Evolutionary conservation across 495 filamentous ascomycete species (phyloP), one percentile per base, ranked within the genome.

Genomic region (Talaromyces adpressus): DNA sequence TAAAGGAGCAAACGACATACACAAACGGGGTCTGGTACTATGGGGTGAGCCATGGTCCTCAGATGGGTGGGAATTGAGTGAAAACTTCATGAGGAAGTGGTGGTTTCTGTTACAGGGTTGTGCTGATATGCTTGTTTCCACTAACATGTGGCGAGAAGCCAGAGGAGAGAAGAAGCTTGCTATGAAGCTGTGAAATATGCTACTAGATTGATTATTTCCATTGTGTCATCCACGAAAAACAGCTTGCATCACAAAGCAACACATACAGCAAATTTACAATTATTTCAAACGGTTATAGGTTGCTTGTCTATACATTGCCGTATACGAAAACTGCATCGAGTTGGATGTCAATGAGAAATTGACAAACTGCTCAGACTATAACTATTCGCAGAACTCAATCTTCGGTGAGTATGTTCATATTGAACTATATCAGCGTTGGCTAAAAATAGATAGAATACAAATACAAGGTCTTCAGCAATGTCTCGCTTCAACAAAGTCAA

Each of bases 21-120:
- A 51, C 18, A 41, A 36, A 11, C 47, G 29, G 47, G 73, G 68
- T 25, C 11, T 81, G 4, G 62, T 79, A 53, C 71, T 78, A 25
- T 81, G 78, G 78, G 70, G 74, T 14, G 70, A 78, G 12, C 75
- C 79, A 27, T 78, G 77, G 75, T 59, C 69, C 34, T 45, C 63
- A 1, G 62, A 59, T 5, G 67, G 68, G 6, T 81, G 77, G 78
- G 78, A 80, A 59, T 25, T 77, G 1, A 74, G 68, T 12, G 72
- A 75, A 41, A 58, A 57, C 29, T 78, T 81, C 41, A 58, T 69
- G 34, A 62, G 34, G 27, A 76, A 69, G 36, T 81, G 77, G 75
- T 62, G 62, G 2, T 80, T 76, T 65, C 56, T 80, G 36, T 41
- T 81, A 4, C 68, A 70, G 27, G 75, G 71, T 18, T 80, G 76